A percentile compares a stretch with the other conserved stretches of the same genome.
Conservation (phyloP, 2,329 filamentous ascomycete genomes). For the Cercospora sojina region DNA sequence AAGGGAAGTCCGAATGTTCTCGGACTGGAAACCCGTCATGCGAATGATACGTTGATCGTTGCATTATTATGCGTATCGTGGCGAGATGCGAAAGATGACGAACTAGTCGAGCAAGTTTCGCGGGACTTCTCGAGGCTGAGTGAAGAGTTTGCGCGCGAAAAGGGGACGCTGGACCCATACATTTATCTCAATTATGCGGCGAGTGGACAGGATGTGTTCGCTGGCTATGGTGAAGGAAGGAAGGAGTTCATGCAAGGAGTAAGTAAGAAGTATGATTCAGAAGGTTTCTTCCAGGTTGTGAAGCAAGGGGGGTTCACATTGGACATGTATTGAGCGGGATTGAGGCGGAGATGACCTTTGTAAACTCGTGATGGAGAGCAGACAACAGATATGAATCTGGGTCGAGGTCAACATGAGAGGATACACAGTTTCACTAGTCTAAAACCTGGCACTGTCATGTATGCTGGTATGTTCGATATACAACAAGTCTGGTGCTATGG, state of each 20-base stretch:
- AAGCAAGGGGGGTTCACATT: conserved; percentile 18
- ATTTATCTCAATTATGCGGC: conserved; percentile 19
- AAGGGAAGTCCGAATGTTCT: neutral
- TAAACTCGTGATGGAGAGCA: neutral
- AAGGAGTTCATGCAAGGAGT: conserved; percentile 8
- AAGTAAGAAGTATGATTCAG: conserved; percentile 17
- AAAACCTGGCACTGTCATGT: neutral
- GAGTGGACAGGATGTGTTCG: conserved; percentile 12
- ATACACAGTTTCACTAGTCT: neutral
- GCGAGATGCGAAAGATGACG: neutral
- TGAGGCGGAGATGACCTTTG: neutral
- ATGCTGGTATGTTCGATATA: neutral
- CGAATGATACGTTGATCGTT: neutral
- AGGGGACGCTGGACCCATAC: conserved; percentile 8
- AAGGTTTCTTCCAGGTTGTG: conserved; percentile 16
- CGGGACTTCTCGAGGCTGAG: neutral
- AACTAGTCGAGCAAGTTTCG: conserved; percentile 8
- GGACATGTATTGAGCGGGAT: neutral
- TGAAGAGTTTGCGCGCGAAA: neutral
- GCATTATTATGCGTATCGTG: neutral
- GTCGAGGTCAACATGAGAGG: neutral
- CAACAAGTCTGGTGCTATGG: neutral
- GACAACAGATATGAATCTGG: neutral
- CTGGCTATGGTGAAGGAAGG: conserved; percentile 9
- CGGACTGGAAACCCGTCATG: neutral